Evolutionary conservation across 2,329 filamentous ascomycete genomes (phyloP).

Genomic region (Fusarium abutilonis): DNA sequence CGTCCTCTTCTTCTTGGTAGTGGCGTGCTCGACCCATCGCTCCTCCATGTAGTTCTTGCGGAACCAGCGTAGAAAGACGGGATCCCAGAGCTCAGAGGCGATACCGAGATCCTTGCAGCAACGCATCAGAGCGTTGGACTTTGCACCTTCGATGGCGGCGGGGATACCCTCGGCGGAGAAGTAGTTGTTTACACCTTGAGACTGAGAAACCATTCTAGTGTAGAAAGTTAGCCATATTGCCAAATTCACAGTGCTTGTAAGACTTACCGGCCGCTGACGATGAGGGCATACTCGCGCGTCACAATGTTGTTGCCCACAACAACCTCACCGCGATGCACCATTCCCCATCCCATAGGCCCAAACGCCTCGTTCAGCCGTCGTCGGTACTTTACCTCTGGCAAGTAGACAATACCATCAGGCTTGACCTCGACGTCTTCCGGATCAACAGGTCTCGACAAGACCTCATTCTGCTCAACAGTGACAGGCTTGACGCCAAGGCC

Average conservation of each 20-base stretch:
- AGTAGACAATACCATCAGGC: conserved; percentile 93
- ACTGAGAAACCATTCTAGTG: conserved; percentile 84
- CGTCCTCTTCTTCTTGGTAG: conserved; percentile 88
- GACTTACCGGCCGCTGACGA: conserved; percentile 84
- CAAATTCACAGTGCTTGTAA: neutral
- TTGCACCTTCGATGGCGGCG: conserved; percentile 94
- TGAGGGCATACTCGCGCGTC: conserved; percentile 91
- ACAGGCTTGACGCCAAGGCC: conserved; percentile 79
- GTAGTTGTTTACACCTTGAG: conserved; percentile 93
- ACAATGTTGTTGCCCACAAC: conserved; percentile 82
- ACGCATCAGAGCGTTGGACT: conserved; percentile 96
- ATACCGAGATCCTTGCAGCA: conserved; percentile 98
- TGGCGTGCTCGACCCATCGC: conserved; percentile 87
- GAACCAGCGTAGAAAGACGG: conserved; percentile 85
- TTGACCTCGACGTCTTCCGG: conserved; percentile 92
- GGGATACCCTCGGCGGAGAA: conserved; percentile 91
- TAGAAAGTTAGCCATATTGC: conserved; percentile 50
- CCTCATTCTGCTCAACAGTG: conserved; percentile 71
- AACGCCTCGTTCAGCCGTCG: conserved; percentile 90
- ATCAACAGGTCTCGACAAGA: conserved; percentile 74
- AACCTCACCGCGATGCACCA: conserved; percentile 87
- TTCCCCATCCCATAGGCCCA: conserved; percentile 93
- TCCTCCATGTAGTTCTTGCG: conserved; percentile 79
- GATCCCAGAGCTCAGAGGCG: conserved; percentile 96
- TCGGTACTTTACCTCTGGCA: conserved; percentile 98